A percentile compares a stretch with the other conserved stretches of the same genome.
Conservation (phyloP, 345 rosid species). For the Rhodamnia argentea region DNA sequence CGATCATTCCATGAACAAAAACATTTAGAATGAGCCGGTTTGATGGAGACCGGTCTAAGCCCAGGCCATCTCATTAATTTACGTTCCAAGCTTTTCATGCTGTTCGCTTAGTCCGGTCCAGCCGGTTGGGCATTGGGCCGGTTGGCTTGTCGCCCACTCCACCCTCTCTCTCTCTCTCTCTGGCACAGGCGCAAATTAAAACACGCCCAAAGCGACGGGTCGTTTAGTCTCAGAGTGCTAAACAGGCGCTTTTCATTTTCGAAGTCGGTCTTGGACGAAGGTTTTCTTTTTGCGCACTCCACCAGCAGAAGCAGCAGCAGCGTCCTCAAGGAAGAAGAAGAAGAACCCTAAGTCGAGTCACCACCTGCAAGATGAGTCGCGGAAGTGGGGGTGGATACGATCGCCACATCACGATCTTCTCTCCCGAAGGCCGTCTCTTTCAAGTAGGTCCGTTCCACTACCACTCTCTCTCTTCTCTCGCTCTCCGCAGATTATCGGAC, state of each 20-base stretch:
- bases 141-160: neutral
- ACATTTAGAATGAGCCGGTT: neutral
- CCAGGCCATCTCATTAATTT: neutral
- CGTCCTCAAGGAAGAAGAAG: neutral
- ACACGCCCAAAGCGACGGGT: neutral
- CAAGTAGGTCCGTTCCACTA: slow-evolving; percentile 38
- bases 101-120: neutral
- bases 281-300: neutral
- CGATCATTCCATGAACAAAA: neutral
- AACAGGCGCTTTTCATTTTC: neutral
- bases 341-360: neutral
- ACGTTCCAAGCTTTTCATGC: neutral
- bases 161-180: neutral
- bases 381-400: slow-evolving; percentile 68
- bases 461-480: neutral
- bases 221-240: neutral
- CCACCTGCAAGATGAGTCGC: slow-evolving; percentile 30
- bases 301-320: neutral
- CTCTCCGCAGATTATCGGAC: neutral
- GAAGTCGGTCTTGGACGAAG: neutral
- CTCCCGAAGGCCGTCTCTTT: slow-evolving; percentile 67
- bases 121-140: neutral
- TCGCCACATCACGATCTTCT: slow-evolving; percentile 64
- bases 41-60: neutral
- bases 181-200: neutral